phyloP scores from a whole-genome alignment of 345 rosid species.

The Carallia pectinifolia region DNA sequence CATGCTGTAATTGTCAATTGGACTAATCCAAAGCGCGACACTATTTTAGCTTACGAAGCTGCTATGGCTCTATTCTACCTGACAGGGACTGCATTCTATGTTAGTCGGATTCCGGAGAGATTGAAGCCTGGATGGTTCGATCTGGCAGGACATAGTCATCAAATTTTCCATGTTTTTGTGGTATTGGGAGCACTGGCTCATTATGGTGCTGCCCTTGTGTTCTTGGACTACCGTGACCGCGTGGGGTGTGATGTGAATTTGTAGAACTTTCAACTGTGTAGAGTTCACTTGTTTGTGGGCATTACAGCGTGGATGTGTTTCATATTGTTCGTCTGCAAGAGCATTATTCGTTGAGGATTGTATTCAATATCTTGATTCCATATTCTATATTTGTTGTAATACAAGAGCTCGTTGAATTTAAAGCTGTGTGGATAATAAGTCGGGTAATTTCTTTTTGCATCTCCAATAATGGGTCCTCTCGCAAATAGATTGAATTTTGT shows the following conservation, averaged over 20 bases:
- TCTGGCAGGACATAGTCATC: conserved; percentile 84
- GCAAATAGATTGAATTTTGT: no score
- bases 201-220: conserved; percentile 69
- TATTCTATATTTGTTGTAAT: not conserved
- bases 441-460: no score
- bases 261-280: not conserved
- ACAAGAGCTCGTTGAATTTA: not conserved
- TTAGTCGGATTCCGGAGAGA: conserved; percentile 73
- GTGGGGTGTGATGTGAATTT: conserved; percentile 40
- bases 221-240: conserved; percentile 72
- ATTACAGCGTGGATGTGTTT: no score
- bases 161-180: conserved; percentile 85
- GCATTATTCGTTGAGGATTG: not conserved
- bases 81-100: conserved; percentile 67
- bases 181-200: conserved; percentile 88
- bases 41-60: conserved; percentile 55
- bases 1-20: conserved; percentile 67
- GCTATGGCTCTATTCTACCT: conserved; percentile 80
- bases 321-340: not conserved
- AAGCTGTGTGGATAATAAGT: not conserved
- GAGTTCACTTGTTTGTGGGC: not conserved
- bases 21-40: conserved; percentile 60
- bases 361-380: not conserved
- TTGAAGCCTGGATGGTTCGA: conserved; percentile 86
- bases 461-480: no score